Evolutionary conservation across 352 stramenopile genomes (phyloP).

Genomic region (Globisporangium sylvaticum): DNA sequence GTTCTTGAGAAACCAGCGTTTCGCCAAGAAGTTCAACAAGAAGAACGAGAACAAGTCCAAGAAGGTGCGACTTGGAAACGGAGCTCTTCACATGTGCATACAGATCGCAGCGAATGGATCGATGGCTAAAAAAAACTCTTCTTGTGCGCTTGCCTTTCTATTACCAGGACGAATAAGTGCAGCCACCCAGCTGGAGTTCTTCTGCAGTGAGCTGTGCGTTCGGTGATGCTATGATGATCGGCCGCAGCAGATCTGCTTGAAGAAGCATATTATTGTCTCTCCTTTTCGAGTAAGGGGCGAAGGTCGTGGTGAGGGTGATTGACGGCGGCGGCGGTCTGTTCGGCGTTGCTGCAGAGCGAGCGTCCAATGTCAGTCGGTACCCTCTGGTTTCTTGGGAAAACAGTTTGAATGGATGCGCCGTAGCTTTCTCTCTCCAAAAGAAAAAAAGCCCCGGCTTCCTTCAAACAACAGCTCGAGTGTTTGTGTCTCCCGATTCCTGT

Average conservation of each 20-base stretch:
- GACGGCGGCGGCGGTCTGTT: not conserved
- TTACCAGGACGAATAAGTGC: conserved; percentile 18
- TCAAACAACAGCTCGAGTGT: conserved; percentile 5
- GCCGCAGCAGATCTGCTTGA: not conserved
- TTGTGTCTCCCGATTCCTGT: conserved; percentile 5
- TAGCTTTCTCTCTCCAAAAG: conserved; percentile 5
- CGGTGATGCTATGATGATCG: not conserved
- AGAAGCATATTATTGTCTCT: conserved; percentile 1
- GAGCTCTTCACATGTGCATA: too few relatives aligned
- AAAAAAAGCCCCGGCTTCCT: conserved; percentile 7
- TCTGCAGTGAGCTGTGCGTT: conserved; percentile 9
- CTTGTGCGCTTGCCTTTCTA: conserved; percentile 5
- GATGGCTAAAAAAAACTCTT: conserved; percentile 1
- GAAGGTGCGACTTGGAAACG: too few relatives aligned
- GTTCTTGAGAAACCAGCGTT: conserved; percentile 97
- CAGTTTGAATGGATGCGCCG: not conserved
- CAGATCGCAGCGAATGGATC: too few relatives aligned
- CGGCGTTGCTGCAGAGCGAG: not conserved
- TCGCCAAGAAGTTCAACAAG: conserved; percentile 97
- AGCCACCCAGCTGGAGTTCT: not conserved
- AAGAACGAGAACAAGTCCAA: conserved; percentile 73
- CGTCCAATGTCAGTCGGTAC: not conserved
- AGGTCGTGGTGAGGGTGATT: conserved; percentile 11
- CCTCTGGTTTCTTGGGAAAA: conserved; percentile 17
- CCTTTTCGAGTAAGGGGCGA: conserved; percentile 10